A percentile compares a stretch with the other conserved stretches of the same genome.
These are phyloP conservation scores for Naganishia antarctica DNA, from an alignment of 768 basidiomycete genomes.

Conservation along the genomic window DNA sequence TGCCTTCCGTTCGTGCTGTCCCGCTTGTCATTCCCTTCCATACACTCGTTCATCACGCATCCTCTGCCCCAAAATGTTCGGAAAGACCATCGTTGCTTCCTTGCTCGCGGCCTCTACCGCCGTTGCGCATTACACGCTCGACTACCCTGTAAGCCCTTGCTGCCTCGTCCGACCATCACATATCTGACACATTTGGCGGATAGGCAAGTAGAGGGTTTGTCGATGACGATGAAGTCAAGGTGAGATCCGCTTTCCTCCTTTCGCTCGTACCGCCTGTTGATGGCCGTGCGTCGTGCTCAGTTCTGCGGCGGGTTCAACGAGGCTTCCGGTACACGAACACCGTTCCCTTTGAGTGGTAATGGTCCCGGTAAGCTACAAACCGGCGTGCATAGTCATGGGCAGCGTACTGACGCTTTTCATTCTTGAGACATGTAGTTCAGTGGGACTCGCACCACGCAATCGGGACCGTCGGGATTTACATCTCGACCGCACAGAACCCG, in stretches of 20 bases:
- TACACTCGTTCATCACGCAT: not conserved
- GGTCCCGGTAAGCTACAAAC: constrained; percentile 56
- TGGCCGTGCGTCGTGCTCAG: constrained; percentile 48
- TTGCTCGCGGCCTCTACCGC: constrained; percentile 51
- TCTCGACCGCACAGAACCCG: constrained; percentile 54
- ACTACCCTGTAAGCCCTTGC: constrained; percentile 57
- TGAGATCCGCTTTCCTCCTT: constrained; percentile 35
- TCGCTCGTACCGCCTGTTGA: not conserved
- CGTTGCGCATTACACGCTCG: constrained; percentile 73
- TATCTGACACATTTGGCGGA: not conserved
- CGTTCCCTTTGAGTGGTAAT: constrained; percentile 60
- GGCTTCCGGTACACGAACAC: constrained; percentile 58
- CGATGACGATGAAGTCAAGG: constrained; percentile 48
- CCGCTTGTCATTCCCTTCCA: not conserved
- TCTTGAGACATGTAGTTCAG: constrained; percentile 53
- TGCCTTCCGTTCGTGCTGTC: not conserved
- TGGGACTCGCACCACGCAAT: constrained; percentile 33
- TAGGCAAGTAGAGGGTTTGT: constrained; percentile 66
- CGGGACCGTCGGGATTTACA: constrained; percentile 55
- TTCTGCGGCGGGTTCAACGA: constrained; percentile 70
- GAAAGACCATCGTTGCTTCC: constrained; percentile 45
- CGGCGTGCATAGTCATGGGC: not conserved
- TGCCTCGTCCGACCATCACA: not conserved
- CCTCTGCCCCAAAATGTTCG: constrained; percentile 21
- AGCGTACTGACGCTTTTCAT: not conserved